Evolutionary conservation across 148 eudicot genomes (phyloP), one percentile per base, ranked within the genome.

Genomic region (Persicaria tinctoria): DNA sequence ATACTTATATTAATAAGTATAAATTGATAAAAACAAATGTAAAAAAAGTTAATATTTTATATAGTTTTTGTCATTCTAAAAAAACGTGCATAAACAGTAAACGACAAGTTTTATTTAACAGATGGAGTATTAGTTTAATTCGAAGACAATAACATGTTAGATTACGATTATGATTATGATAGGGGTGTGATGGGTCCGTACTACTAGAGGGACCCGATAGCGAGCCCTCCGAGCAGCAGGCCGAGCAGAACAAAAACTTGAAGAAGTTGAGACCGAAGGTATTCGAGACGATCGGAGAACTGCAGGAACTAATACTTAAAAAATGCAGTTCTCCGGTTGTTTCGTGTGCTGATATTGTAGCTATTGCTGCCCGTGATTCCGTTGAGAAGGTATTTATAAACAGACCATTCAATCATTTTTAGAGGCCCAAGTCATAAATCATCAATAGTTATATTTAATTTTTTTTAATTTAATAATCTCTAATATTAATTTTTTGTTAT

Each of bases 181-280:
- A 87, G 89, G 89, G 89, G 41, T 87, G 86, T 66, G 89, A 87
- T 68, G 86, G 86, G 13, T 87, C 89, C 8, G 82, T 87, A 9
- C 75, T 87, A 70, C 59, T 86, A 0, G 89, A 80, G 12, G 89
- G 87, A 71, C 60, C 89, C 7, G 80, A 84, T 0, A 79, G 87
- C 48, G 89, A 87, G 72, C 69, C 83, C 41, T 27, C 32, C 3
- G 89, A 81, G 1, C 74, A 20, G 23, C 23, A 20, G 55, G 10
- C 89, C 89, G 53, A 84, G 84, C 78, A 74, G 79, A 62, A 73
- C 23, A 20, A 20, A 20, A 20, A 20, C 23, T 20, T 20, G 23
- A 20, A 20, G 23, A 20, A 76, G 5, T 64, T 87, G 74, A 79
- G 87, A 74, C 46, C 80, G 0, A 72, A 75, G 48, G 81, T 84